Base-by-base conservation (phyloP, 2,329 filamentous ascomycete species). In the Nemania sp. region DNA sequence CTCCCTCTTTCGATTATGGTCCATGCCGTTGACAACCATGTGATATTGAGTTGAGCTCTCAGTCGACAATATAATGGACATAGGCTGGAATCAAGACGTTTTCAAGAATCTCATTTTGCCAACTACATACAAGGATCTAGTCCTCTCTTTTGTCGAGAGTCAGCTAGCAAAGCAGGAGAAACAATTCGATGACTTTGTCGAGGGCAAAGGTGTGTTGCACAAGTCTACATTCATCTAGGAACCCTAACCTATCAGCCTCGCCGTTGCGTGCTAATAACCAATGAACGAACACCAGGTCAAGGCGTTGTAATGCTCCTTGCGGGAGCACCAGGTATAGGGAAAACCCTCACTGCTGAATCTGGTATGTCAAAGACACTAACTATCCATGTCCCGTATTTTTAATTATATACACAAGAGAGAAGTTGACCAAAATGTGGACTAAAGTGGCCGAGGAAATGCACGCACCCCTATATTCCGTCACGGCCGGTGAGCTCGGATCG, bases 321-420 rank as follows among this genome's bases (percentile, higher is more conserved):
- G 13, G 52, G 52, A 13, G 8, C 27, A n/a, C 52, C 27, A 6
- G 52, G 52, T 1, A 10, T 38, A 22, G 52, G 52, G 15, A 55
- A 55, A 22, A 55, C 52, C 5, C 52, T 55, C 15, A 55, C 52
- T 4, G 52, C 52, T 5, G 52, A 55, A 53, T 53, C 51, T 3
- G 22, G 51, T 53, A 29, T 15, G 47, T 51, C 47, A 51, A 20
- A 26, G 5, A 51, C 10, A 22, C 22, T 24, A 38, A 38, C 6
- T 6, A 38, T 38, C 6, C 15, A 38, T 38, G 15, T 38, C 6
- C 15, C 35, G 7, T n/a, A n/a, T n/a, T n/a, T n/a, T n/a, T n/a
- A n/a, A n/a, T n/a, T n/a, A n/a, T n/a, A n/a, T n/a, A n/a, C 35
- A 15, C 15, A 38, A 38, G 15, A 38, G 35, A 38, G 35, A 38